Percentiles rank a stretch among this genome's conserved stretches.
phyloP scores from a whole-genome alignment of 208 protist genomes.

The Leishmania gerbilli region DNA sequence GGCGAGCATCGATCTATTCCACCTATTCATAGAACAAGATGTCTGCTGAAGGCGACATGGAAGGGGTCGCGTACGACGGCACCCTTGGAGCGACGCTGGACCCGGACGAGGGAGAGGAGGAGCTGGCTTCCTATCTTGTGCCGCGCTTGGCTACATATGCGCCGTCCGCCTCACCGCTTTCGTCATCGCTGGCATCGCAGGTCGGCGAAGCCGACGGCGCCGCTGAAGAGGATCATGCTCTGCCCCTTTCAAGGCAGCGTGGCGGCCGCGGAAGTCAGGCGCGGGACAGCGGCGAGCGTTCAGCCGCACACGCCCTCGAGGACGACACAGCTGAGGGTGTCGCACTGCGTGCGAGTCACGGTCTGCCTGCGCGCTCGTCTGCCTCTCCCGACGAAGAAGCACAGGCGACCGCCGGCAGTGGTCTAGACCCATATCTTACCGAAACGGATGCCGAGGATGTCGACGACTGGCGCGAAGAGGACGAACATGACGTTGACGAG shows the following conservation, averaged over 20 bases:
- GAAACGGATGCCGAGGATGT: conserved; percentile 6
- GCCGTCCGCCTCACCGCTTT: background rate
- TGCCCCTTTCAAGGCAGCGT: background rate
- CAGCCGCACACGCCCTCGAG: conserved; percentile 7
- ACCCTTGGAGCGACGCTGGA: conserved; percentile 29
- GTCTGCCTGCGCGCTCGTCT: no score
- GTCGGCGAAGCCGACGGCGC: conserved; percentile 12
- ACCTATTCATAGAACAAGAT: conserved; percentile 5
- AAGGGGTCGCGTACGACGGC: background rate
- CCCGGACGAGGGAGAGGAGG: conserved; percentile 22
- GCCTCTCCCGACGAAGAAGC: background rate
- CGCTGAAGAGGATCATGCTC: conserved; percentile 14
- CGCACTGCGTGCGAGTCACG: background rate
- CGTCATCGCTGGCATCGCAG: conserved; percentile 16
- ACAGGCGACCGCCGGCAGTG: no score
- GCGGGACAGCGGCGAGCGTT: conserved; percentile 18
- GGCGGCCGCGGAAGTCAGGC: background rate
- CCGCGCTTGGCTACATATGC: conserved; percentile 52
- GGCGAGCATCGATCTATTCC: background rate
- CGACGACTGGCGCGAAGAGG: background rate
- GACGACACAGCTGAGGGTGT: conserved; percentile 2
- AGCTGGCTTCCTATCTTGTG: conserved; percentile 43
- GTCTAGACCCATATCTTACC: background rate
- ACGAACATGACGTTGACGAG: conserved; percentile 8
- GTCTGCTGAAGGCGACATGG: background rate